Evolutionary conservation across 225 moss, liverwort and hornwort species (phyloP), one percentile per base, ranked within the genome.

Genomic region (Ulota crispa): DNA sequence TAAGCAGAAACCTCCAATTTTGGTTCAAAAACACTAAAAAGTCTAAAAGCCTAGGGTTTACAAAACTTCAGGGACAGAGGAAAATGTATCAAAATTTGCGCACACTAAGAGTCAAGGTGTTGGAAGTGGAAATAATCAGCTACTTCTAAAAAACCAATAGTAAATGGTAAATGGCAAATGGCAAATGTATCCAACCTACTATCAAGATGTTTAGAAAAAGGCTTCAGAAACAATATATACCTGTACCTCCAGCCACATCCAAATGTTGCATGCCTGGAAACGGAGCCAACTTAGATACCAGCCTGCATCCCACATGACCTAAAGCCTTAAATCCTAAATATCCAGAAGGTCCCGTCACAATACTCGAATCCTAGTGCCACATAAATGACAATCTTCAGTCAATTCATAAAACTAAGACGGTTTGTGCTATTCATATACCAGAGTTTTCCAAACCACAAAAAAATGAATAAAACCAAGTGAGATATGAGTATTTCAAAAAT

Each of bases 181-280:
- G 27, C 36, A 54, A 54, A 65, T 23, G 72, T 28, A 62, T 45
- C 66, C 57, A 32, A 72, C 54, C 61, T 62, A 32, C 61, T 62
- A 32, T 76, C 59, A 56, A 73, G 42, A 21, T 60, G 27, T 70
- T 34, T 19, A 60, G 32, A 73, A 53, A 54, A 61, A 61, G 57
- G 31, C 50, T 15, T 67, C n/a, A 72, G 42, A 56, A 77, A 45
- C 9, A 65, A 15, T 16, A 41, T 21, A 4, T 65, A 99, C 98
- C 98, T 87, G 98, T 99, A 78, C 98, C 98, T 77, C 96, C 96
- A 78, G 96, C 96, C 81, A 97, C 96, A 87, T 97, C 96, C 77
- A 97, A 83, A 88, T 97, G 96, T 84, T 93, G 95, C 96, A 97
- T 93, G 84, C 96, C 96, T 78, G 95, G 93, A 80, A 95, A 97